phyloP scores from a whole-genome alignment of 495 filamentous ascomycete species.

The Xylaria curta region DNA sequence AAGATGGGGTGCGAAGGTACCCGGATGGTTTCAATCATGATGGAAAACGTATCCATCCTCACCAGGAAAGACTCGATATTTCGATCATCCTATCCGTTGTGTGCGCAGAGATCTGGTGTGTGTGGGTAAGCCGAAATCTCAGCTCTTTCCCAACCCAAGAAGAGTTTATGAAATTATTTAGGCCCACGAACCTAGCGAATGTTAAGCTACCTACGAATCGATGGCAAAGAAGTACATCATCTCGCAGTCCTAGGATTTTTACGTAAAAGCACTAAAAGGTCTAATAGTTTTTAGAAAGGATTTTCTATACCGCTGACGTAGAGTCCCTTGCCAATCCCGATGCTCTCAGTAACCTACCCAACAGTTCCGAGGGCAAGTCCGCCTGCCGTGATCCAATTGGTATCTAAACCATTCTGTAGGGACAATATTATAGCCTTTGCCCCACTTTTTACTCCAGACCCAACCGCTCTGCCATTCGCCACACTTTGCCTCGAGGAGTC shows the following conservation, averaged over 20 bases:
- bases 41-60: not conserved
- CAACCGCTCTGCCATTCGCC: conserved; percentile 27
- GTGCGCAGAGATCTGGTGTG: conserved; percentile 23
- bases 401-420: not conserved
- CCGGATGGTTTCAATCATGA: not conserved
- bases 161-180: not conserved
- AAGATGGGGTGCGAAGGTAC: not conserved
- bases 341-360: not conserved
- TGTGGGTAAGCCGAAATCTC: not conserved
- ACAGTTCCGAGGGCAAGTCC: not conserved
- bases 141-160: not conserved
- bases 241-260: not conserved
- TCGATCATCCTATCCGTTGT: not conserved
- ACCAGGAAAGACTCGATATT: not conserved
- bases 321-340: not conserved
- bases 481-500: conserved; percentile 22
- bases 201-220: not conserved
- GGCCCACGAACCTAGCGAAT: not conserved
- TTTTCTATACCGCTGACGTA: not conserved
- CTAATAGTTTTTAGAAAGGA: not conserved
- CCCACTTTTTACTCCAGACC: conserved; percentile 36
- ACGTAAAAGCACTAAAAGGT: not conserved
- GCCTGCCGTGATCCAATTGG: not conserved
- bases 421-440: conserved; percentile 29
- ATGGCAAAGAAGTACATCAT: not conserved